Percentiles rank a stretch among this genome's conserved stretches.
Evolutionary conservation across 805 yeast species (phyloP).

Genomic region (Scheffersomyces coipomensis): DNA sequence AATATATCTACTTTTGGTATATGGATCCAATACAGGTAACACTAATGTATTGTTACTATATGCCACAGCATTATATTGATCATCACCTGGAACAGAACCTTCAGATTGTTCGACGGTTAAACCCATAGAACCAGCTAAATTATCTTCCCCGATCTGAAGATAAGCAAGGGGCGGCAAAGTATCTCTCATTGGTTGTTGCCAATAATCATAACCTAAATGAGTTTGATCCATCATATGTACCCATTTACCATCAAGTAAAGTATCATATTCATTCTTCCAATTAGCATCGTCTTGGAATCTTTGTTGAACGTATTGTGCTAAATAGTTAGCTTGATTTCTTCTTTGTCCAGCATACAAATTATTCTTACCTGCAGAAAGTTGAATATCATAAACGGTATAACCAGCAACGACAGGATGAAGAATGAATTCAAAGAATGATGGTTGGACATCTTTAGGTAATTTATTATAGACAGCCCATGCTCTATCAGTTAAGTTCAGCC

Average conservation of each 20-base stretch:
- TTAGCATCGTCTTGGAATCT: conserved; percentile 11
- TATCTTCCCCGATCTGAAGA: conserved; percentile 5
- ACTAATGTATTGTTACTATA: conserved; percentile 15
- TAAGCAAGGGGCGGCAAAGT: conserved; percentile 11
- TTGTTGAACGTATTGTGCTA: conserved; percentile 12
- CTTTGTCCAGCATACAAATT: conserved; percentile 11
- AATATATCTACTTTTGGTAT: conserved; percentile 10
- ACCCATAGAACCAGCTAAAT: conserved; percentile 11
- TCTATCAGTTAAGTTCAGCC: conserved; percentile 11
- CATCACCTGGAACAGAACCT: conserved; percentile 16
- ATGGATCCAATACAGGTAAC: conserved; percentile 13
- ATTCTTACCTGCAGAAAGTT: conserved; percentile 15
- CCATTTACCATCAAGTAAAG: conserved; percentile 13
- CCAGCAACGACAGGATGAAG: conserved; percentile 16
- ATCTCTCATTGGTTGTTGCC: conserved; percentile 17
- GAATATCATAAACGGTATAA: conserved; percentile 13
- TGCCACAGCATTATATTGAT: conserved; percentile 9
- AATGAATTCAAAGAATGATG: conserved; percentile 14
- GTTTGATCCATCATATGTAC: conserved; percentile 17
- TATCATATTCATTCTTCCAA: conserved; percentile 13
- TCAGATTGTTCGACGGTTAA: conserved; percentile 11
- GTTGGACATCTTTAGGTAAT: conserved; percentile 11
- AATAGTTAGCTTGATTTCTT: conserved; percentile 12
- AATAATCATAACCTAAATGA: conserved; percentile 14
- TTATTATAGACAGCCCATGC: conserved; percentile 14